Conservation (phyloP, 441 rosid species). For the Populus hybrid region DNA sequence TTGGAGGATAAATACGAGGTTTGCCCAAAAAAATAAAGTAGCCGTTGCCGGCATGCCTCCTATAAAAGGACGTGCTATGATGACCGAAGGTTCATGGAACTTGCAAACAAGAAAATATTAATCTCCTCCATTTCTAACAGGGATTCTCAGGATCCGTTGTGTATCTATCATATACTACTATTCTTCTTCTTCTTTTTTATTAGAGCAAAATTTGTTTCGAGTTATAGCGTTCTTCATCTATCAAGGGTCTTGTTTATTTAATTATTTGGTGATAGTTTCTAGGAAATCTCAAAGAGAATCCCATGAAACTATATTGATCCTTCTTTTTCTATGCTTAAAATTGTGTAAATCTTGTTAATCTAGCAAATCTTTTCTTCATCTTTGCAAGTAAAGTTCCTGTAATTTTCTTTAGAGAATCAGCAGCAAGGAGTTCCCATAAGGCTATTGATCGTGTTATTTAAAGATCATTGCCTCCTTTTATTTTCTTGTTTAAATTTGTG, state of each 20-base stretch:
- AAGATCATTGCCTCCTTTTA: slow-evolving; percentile 28
- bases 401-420: slow-evolving; percentile 2
- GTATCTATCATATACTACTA: background rate
- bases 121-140: background rate
- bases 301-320: background rate
- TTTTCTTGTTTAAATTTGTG: too few relatives aligned
- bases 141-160: slow-evolving; percentile 15
- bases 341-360: background rate
- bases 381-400: background rate
- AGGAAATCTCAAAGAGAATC: background rate
- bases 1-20: background rate
- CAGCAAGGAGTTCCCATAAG: slow-evolving; percentile 3
- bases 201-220: background rate
- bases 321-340: background rate
- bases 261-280: background rate
- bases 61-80: slow-evolving; percentile 26
- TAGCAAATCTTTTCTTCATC: background rate
- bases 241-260: background rate
- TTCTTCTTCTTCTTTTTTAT: background rate
- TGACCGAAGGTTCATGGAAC: slow-evolving; percentile 1
- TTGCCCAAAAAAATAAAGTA: slow-evolving; percentile 24
- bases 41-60: slow-evolving; percentile 38
- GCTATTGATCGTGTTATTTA: slow-evolving; percentile 31
- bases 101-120: background rate
- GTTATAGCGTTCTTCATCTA: background rate